These are phyloP conservation scores for Leccinum longicurvipes DNA, from an alignment of 768 basidiomycete genomes.

Conservation along the genomic window DNA sequence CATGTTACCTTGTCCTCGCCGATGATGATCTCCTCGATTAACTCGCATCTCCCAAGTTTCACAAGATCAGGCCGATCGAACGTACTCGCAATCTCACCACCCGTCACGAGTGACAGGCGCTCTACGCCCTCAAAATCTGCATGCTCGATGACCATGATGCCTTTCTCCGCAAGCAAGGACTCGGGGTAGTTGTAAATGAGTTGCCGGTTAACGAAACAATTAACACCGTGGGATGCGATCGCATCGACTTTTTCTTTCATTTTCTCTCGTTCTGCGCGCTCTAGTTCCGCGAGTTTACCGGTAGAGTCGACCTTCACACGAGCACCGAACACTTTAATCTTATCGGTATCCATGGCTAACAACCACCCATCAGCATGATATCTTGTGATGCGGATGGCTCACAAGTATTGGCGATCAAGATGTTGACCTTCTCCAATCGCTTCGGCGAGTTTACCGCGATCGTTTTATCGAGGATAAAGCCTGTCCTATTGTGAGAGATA, in stretches of 20 bases:
- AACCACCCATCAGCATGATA: neutral
- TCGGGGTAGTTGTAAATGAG: conserved; percentile 99
- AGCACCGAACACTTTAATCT: conserved; percentile 99
- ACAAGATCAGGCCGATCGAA: conserved; percentile 92
- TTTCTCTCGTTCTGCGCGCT: conserved; percentile 96
- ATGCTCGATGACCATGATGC: conserved; percentile 95
- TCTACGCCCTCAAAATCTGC: conserved; percentile 99
- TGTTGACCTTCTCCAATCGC: conserved; percentile 90
- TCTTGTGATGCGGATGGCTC: conserved; percentile 26
- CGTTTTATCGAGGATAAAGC: conserved; percentile 96
- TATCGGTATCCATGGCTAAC: conserved; percentile 98
- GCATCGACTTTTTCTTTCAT: conserved; percentile 98
- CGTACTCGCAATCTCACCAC: conserved; percentile 95
- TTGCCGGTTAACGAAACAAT: conserved; percentile 96
- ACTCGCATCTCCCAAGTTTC: conserved; percentile 87
- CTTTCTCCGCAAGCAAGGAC: conserved; percentile 88
- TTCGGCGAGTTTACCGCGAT: conserved; percentile 95
- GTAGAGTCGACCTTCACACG: conserved; percentile 94
- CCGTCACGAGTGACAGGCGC: conserved; percentile 90
- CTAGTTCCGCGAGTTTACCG: conserved; percentile 95
- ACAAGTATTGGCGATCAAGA: conserved; percentile 98
- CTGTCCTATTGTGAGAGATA: conserved; percentile 35
- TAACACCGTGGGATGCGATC: conserved; percentile 93
- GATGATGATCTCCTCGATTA: conserved; percentile 99
- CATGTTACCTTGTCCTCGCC: conserved; percentile 90